phyloP scores from a whole-genome alignment of 2,329 filamentous ascomycete genomes.

The Cadophora sp. region DNA sequence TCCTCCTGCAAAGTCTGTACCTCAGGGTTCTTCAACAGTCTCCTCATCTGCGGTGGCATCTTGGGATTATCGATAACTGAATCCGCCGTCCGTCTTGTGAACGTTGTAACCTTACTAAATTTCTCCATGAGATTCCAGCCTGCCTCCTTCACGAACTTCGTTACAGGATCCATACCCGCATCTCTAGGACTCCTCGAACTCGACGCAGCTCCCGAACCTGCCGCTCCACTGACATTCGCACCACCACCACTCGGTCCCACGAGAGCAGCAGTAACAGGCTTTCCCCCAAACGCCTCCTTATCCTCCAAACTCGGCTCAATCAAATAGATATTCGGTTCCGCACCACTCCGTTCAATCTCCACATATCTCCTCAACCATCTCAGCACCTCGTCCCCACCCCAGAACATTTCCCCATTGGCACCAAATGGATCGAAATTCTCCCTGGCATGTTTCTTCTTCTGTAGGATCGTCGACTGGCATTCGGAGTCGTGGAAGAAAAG shows the following conservation, averaged over 20 bases:
- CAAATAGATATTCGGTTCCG: slow-evolving; percentile 90
- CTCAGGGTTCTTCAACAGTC: slow-evolving; percentile 87
- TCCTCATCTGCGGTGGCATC: slow-evolving; percentile 84
- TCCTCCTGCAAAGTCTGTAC: slow-evolving; percentile 96
- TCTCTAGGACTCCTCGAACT: slow-evolving; percentile 56
- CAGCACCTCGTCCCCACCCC: slow-evolving; percentile 95
- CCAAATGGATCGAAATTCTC: slow-evolving; percentile 93
- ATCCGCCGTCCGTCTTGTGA: slow-evolving; percentile 89
- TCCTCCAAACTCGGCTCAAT: slow-evolving; percentile 89
- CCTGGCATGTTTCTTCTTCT: slow-evolving; percentile 84
- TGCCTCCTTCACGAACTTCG: slow-evolving; percentile 92
- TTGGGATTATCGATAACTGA: slow-evolving; percentile 92
- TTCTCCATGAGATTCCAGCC: slow-evolving; percentile 97
- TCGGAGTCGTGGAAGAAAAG: slow-evolving; percentile 98
- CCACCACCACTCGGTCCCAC: slow-evolving; percentile 46
- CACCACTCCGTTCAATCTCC: slow-evolving; percentile 79
- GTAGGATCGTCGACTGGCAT: slow-evolving; percentile 92
- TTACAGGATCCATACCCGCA: slow-evolving; percentile 88
- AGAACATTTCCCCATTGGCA: slow-evolving; percentile 86
- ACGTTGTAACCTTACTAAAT: slow-evolving; percentile 96
- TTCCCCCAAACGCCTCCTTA: slow-evolving; percentile 71
- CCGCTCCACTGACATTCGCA: slow-evolving; percentile 46
- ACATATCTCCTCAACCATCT: slow-evolving; percentile 90
- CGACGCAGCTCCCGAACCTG: slow-evolving; percentile 46
- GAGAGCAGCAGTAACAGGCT: slow-evolving; percentile 52